phyloP scores from a whole-genome alignment of 805 yeast genomes.

The Candida rishiriensis region DNA sequence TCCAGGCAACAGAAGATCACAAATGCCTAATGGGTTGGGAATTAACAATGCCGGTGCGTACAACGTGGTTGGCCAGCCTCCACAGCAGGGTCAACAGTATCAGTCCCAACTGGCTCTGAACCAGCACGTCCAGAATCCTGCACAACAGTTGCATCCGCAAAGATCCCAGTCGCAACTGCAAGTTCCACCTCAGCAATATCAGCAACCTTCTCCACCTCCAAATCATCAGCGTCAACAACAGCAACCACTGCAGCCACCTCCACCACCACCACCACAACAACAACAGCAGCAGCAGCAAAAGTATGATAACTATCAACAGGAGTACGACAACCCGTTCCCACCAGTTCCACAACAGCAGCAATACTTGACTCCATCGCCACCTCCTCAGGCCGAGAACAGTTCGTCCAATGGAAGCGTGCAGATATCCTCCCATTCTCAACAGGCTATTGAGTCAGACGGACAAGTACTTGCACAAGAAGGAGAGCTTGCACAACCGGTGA shows the following conservation, averaged over 20 bases:
- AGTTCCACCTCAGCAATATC: constrained; percentile 1
- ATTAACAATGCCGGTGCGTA: constrained; percentile 8
- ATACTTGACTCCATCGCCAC: constrained; percentile 2
- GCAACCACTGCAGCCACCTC: not conserved
- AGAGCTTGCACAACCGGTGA: not conserved
- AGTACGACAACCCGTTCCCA: not conserved
- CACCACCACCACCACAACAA: constrained; percentile 1
- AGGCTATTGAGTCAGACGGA: not conserved
- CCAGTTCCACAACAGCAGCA: constrained; percentile 6
- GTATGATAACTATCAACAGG: not conserved
- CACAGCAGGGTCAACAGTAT: not conserved
- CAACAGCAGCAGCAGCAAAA: constrained; percentile 1
- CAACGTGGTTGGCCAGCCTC: not conserved
- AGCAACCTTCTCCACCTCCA: constrained; percentile 2
- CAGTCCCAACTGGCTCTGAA: not conserved
- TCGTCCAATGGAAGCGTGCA: not conserved
- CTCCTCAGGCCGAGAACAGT: not conserved
- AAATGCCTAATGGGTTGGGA: constrained; percentile 18
- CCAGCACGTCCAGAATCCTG: constrained; percentile 1
- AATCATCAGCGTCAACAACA: not conserved
- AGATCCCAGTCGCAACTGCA: constrained; percentile 2
- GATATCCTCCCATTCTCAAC: not conserved
- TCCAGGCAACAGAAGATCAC: constrained; percentile 7
- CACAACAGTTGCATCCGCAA: constrained; percentile 5
- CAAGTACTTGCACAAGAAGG: not conserved